phyloP scores from a whole-genome alignment of 179 eudicot species.

The Nepenthes alata region DNA sequence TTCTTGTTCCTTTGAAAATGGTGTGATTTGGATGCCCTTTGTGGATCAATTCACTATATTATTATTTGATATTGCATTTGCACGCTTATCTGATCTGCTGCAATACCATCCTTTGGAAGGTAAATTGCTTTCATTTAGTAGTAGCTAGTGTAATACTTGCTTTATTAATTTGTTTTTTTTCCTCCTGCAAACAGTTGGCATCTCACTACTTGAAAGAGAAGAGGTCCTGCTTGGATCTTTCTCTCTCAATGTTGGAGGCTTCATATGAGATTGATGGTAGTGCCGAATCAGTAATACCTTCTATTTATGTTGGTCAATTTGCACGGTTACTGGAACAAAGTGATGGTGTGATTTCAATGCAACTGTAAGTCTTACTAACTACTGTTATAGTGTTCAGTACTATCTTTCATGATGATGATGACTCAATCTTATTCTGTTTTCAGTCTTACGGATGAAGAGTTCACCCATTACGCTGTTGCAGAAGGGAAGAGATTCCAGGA shows the following conservation, averaged over 20 bases:
- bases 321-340: slow-evolving; percentile 64
- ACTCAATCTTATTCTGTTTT: slow-evolving; percentile 15
- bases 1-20: too few species aligned
- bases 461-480: slow-evolving; percentile 46
- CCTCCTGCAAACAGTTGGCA: slow-evolving; percentile 48
- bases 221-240: slow-evolving; percentile 56
- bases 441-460: slow-evolving; percentile 88
- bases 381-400: too few species aligned
- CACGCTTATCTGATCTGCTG: too few species aligned
- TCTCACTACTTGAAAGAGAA: slow-evolving; percentile 81
- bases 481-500: slow-evolving; percentile 90
- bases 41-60: too few species aligned
- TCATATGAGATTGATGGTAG: slow-evolving; percentile 32
- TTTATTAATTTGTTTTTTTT: background rate
- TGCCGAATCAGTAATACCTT: slow-evolving; percentile 74
- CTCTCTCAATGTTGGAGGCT: slow-evolving; percentile 59
- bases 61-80: too few species aligned
- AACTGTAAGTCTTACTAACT: slow-evolving; percentile 45
- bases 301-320: slow-evolving; percentile 78
- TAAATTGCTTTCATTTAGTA: background rate
- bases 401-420: slow-evolving; percentile 2
- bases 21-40: too few species aligned
- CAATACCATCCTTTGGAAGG: too few species aligned
- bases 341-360: slow-evolving; percentile 45
- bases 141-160: background rate